A percentile compares a stretch with the other conserved stretches of the same genome.
Evolutionary conservation across 1,284 basidiomycete species (phyloP).

Genomic region (Leccinum colubrinum): DNA sequence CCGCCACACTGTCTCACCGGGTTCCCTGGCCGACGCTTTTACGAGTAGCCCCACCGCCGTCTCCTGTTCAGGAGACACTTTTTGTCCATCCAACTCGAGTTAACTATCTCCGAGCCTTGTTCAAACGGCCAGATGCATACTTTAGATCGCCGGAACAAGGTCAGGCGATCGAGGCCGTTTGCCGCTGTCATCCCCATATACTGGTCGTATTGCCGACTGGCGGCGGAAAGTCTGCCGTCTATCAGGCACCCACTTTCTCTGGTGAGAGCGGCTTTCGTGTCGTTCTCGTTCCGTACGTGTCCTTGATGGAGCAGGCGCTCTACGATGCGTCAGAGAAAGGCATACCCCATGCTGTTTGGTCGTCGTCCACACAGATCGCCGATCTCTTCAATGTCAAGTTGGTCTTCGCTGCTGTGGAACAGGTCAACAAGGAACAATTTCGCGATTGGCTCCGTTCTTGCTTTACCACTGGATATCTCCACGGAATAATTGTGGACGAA

Average conservation of each 20-base stretch:
- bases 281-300: background rate
- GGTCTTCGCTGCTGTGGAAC: background rate
- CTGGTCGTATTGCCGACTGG: background rate
- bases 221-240: slow-evolving; percentile 1
- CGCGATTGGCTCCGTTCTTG: background rate
- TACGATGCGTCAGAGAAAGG: background rate
- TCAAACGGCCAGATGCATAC: background rate
- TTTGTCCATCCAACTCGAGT: background rate
- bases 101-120: background rate
- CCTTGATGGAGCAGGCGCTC: background rate
- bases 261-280: background rate
- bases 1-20: background rate
- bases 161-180: background rate
- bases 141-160: background rate
- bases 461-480: background rate
- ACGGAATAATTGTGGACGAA: background rate
- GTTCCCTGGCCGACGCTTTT: background rate
- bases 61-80: background rate
- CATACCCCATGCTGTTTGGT: background rate
- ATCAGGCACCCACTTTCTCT: background rate
- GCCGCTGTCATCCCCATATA: background rate
- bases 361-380: background rate
- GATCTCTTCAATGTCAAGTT: background rate
- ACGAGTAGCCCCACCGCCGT: background rate
- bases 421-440: background rate